Base-by-base conservation (phyloP, 2,329 filamentous ascomycete species). In the Exophiala lecanii-corni region DNA sequence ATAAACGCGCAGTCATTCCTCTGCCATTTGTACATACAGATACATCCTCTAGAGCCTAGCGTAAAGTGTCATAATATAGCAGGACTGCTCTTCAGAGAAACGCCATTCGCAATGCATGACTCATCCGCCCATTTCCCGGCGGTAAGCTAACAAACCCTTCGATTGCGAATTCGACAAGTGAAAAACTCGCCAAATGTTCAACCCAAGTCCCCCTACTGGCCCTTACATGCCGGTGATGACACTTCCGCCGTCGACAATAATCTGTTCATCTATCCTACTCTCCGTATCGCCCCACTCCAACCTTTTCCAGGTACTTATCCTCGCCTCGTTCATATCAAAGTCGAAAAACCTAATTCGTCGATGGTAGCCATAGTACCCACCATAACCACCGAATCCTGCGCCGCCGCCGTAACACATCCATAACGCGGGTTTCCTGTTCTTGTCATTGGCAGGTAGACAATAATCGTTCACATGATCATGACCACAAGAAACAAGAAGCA, bases 401-500 rank as follows among this genome's bases (percentile, higher is more conserved):
- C 86, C 92, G 21, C 92, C 92, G 6, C 82, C 91, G 64, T 97
- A 97, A 71, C 92, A 98, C 89, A 98, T 95, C 92, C 92, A 98
- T 2, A 97, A 69, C 20, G 83, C 77, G 0, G 84, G 82, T 36
- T 74, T 74, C n/a, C 72, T 65, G 16, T 68, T 68, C 39, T 76
- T 59, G 23, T 70, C 57, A 30, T 57, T 56, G 0, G 57, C 81
- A 6, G 96, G 74, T 51, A 86, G 82, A 64, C 92, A 98, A 64
- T 96, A 97, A 60, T 98, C 92, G 61, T 98, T 98, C 53, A 85
- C 91, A 61, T 98, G 92, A 60, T 98, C 92, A 62, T 97, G 91
- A 61, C 91, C 91, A 59, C 87, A 94, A 57, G 86, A 91, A 50
- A 94, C 86, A 69, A 92, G 83, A 44, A 89, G 75, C 23, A 98